A percentile compares a stretch with the other conserved stretches of the same genome.
Conservation (phyloP, 2,329 filamentous ascomycete species). For the Colletotrichum abscissum region DNA sequence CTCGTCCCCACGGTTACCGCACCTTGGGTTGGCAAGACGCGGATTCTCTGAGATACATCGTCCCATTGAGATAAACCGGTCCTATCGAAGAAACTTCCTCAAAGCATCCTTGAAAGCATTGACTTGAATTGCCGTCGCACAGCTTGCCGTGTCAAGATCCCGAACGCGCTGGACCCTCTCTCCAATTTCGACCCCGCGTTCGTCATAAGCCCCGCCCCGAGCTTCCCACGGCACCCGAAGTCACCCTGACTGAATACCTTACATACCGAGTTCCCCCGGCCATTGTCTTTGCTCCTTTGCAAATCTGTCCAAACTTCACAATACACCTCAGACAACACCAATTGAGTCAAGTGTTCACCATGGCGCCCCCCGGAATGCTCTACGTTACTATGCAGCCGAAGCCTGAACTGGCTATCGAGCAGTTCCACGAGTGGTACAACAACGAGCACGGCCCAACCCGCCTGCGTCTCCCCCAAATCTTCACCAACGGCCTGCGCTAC, state of each 20-base stretch:
- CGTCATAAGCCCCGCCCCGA: constrained; percentile 22
- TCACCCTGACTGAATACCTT: background rate
- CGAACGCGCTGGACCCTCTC: constrained; percentile 9
- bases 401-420: constrained; percentile 69
- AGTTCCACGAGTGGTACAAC: constrained; percentile 95
- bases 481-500: constrained; percentile 83
- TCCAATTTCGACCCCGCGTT: constrained; percentile 27
- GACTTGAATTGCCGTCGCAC: background rate
- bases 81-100: background rate
- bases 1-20: background rate
- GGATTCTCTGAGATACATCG: background rate
- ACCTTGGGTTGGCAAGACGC: background rate
- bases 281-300: background rate
- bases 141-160: constrained; percentile 27
- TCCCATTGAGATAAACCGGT: background rate
- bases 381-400: constrained; percentile 89
- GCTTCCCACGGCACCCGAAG: constrained; percentile 7
- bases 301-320: background rate
- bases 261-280: background rate
- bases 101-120: background rate
- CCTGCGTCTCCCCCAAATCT: constrained; percentile 79
- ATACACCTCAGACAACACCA: background rate
- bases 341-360: constrained; percentile 34
- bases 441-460: constrained; percentile 90
- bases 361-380: constrained; percentile 73